Evolutionary conservation across 2,329 filamentous ascomycete species (phyloP), one percentile per base, ranked within the genome.

Genomic region (Blastomyces silverae): DNA sequence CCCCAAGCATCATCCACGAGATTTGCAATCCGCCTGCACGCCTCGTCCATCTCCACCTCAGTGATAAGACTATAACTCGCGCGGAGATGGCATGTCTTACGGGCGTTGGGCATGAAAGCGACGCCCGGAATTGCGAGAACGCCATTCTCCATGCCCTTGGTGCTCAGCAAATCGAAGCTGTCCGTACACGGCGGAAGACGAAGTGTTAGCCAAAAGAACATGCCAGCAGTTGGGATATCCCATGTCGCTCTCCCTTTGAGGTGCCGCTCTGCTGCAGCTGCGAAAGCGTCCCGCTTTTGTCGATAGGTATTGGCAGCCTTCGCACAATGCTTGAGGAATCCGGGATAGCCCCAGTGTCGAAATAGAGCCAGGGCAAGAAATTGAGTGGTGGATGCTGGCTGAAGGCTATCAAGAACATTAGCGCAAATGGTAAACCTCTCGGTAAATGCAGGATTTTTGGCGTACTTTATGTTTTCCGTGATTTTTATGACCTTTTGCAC

Each of bases 131-230:
- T 55, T 2, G 52, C 52, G 25, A 55, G 52, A 10, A 55, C 11
- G 15, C 52, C 52, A 55, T 34, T 55, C 17, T 55, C 52, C 25
- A 5, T 20, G 7, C 52, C 25, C 25, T 34, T 55, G 13, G 52
- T 55, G n/a, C 52, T 55, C 52, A 55, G 52, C 52, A 55, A 34
- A 55, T 55, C 25, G 52, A 55, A 55, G 34, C 52, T 55, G 28
- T 55, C 52, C 7, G 2, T 55, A 10, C 20, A 17, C 7, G 52
- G 52, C 17, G 25, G 52, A 17, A 55, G 52, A 25, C 17, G 52
- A 20, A 55, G 52, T 20, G 52, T 34, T 55, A 55, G 22, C 52
- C 52, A 55, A 10, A 55, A 31, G 15, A 55, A 55, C 52, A 55
- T 55, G 52, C 52, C 52, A 55, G 52, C 52, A 10, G 52, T 55